Evolutionary conservation across 2,329 filamentous ascomycete genomes (phyloP).

Genomic region (Lachnellula arida): DNA sequence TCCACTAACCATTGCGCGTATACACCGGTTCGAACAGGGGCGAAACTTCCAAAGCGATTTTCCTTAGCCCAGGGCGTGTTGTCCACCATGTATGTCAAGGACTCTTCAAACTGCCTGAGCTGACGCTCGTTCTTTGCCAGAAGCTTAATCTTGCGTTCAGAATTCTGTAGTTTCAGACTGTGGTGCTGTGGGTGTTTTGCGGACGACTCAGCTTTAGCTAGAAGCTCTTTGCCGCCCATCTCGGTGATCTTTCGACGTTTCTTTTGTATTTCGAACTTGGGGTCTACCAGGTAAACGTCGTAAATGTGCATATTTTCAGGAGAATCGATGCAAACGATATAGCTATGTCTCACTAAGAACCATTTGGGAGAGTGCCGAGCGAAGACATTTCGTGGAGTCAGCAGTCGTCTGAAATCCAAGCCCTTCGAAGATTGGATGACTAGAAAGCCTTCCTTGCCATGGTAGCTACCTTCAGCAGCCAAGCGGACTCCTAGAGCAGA

Average conservation of each 20-base stretch:
- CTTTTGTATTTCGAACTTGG: constrained; percentile 76
- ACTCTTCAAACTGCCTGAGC: constrained; percentile 88
- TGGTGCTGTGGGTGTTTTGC: constrained; percentile 62
- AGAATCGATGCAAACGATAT: constrained; percentile 96
- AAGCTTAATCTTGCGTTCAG: constrained; percentile 86
- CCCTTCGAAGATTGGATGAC: constrained; percentile 90
- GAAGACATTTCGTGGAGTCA: constrained; percentile 74
- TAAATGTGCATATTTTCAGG: constrained; percentile 99
- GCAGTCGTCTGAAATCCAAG: constrained; percentile 75
- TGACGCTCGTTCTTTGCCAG: constrained; percentile 88
- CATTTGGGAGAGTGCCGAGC: constrained; percentile 86
- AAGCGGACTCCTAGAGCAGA: constrained; percentile 91
- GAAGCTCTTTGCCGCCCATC: constrained; percentile 55
- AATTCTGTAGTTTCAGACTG: constrained; percentile 80
- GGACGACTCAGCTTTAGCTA: constrained; percentile 34
- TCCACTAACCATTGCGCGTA: constrained; percentile 97
- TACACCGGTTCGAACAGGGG: constrained; percentile 78
- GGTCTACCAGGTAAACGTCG: constrained; percentile 95
- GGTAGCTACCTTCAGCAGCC: constrained; percentile 92
- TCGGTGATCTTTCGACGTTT: constrained; percentile 57
- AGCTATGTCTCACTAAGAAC: constrained; percentile 97
- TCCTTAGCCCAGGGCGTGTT: constrained; percentile 77
- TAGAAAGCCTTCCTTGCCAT: constrained; percentile 93
- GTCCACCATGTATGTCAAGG: constrained; percentile 78
- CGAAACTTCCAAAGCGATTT: constrained; percentile 90